These are phyloP conservation scores for Boechera divaricarpa DNA, from an alignment of 345 rosid species.

Conservation along the genomic window DNA sequence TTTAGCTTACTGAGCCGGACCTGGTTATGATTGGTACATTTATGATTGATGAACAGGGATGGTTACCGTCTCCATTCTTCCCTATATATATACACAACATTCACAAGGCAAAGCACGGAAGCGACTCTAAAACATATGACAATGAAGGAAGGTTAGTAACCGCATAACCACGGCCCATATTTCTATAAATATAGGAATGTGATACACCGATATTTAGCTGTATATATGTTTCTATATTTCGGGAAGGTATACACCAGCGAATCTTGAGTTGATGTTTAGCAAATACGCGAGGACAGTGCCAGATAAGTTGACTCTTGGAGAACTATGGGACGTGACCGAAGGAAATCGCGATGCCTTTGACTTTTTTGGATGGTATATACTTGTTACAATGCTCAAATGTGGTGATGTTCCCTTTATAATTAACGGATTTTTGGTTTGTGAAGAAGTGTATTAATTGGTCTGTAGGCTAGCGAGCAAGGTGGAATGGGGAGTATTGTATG, in stretches of 20 bases:
- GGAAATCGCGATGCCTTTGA: slow-evolving; percentile 65
- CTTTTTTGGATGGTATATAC: slow-evolving; percentile 65
- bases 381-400: not conserved
- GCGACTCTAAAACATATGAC: slow-evolving; percentile 70
- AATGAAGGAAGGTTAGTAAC: slow-evolving; percentile 67
- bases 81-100: slow-evolving; percentile 78
- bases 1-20: not conserved
- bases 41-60: slow-evolving; percentile 50
- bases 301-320: slow-evolving; percentile 60
- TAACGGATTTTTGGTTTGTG: not conserved
- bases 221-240: not conserved
- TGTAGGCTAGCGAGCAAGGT: slow-evolving; percentile 60
- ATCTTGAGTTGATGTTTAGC: slow-evolving; percentile 75
- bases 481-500: slow-evolving; percentile 68
- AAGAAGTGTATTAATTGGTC: not conserved
- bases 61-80: slow-evolving; percentile 78
- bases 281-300: slow-evolving; percentile 72
- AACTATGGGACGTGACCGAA: slow-evolving; percentile 84
- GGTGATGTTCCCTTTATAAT: not conserved
- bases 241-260: slow-evolving; percentile 61
- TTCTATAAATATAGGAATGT: not conserved
- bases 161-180: not conserved
- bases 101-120: slow-evolving; percentile 79
- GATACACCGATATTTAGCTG: not conserved
- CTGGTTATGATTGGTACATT: not conserved